These are phyloP conservation scores for Eucalyptus marginata DNA, from an alignment of 345 rosid genomes.

Conservation along the genomic window DNA sequence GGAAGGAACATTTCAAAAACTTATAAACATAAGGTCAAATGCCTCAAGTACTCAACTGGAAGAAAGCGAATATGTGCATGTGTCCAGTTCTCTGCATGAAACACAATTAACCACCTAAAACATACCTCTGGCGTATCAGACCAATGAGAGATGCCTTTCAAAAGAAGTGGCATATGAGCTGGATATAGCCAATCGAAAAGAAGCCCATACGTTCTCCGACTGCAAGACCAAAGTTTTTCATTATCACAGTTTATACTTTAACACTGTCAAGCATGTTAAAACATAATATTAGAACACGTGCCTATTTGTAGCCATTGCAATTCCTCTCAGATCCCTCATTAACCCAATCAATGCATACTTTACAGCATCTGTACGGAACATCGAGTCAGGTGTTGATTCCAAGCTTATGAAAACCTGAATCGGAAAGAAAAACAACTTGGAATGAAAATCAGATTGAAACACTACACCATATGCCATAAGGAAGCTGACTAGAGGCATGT, in stretches of 20 bases:
- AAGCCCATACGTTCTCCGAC: slow-evolving; percentile 89
- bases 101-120: not conserved
- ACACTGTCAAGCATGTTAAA: not conserved
- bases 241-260: not conserved
- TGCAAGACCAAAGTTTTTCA: slow-evolving; percentile 19
- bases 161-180: slow-evolving; percentile 85
- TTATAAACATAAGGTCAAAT: not conserved
- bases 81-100: not conserved
- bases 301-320: slow-evolving; percentile 98
- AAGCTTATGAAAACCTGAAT: slow-evolving; percentile 64
- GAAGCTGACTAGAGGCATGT: not conserved
- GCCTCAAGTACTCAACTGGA: not conserved
- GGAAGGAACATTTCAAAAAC: not conserved
- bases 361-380: slow-evolving; percentile 88
- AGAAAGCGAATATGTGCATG: not conserved
- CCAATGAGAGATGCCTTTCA: slow-evolving; percentile 92
- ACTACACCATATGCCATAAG: not conserved
- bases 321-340: slow-evolving; percentile 98
- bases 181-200: slow-evolving; percentile 99
- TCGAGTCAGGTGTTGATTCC: slow-evolving; percentile 81
- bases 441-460: not conserved
- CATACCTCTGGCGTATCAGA: slow-evolving; percentile 95
- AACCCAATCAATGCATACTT: slow-evolving; percentile 88
- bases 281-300: not conserved
- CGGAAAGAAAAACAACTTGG: not conserved